Evolutionary conservation across 352 stramenopile species (phyloP).

Genomic region (Pythium rhizo-oryzae): DNA sequence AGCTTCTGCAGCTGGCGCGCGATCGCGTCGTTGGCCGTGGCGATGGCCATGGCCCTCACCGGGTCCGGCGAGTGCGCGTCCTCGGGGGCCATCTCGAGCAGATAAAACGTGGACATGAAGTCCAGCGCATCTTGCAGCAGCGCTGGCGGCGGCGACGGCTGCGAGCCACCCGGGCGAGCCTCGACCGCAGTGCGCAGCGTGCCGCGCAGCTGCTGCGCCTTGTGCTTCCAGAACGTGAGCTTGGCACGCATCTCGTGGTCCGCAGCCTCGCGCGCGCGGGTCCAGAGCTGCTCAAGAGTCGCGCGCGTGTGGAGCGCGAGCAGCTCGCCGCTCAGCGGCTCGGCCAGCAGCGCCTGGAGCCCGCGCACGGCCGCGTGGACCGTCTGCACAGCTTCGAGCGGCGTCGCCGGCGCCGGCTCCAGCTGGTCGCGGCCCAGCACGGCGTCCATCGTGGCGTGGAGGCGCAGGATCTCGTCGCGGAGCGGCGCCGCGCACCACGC

Average conservation of each 20-base stretch:
- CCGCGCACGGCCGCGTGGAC: conserved; percentile 22
- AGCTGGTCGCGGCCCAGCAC: conserved; percentile 6
- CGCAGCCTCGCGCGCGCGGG: conserved; percentile 17
- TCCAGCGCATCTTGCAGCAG: conserved; percentile 30
- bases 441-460: conserved; percentile 24
- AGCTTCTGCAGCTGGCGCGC: conserved; percentile 20
- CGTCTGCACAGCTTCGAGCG: conserved; percentile 22
- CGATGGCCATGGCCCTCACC: conserved; percentile 21
- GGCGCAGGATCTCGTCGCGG: conserved; percentile 20
- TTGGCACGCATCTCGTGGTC: conserved; percentile 35
- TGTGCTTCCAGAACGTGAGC: conserved; percentile 41
- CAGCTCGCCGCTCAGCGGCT: conserved; percentile 1
- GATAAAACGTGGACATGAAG: conserved; percentile 40
- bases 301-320: conserved; percentile 14
- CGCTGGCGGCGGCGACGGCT: neutral
- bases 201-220: conserved; percentile 34
- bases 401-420: neutral
- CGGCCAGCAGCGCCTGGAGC: conserved; percentile 20
- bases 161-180: neutral
- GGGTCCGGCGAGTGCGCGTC: neutral
- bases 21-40: conserved; percentile 14
- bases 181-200: conserved; percentile 20
- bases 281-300: conserved; percentile 32
- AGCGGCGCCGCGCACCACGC: conserved; percentile 12
- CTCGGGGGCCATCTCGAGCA: conserved; percentile 30